Evolutionary conservation across 192 early-diverging fungal species (phyloP).

Genomic region (Gryganskiella cystojenkinii): DNA sequence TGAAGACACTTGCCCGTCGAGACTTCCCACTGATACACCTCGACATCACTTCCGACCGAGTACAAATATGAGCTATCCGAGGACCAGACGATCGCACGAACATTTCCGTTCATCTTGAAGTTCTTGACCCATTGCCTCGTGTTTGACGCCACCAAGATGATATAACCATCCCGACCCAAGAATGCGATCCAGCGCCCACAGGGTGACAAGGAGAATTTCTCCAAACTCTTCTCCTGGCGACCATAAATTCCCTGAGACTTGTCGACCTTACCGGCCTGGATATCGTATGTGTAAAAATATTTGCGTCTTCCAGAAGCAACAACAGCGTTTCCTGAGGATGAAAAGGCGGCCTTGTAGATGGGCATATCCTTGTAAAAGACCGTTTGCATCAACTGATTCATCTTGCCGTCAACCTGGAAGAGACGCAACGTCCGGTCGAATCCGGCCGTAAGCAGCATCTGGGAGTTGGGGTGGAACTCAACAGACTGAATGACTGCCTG

Average conservation of each 20-base stretch:
- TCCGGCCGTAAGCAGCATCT: slow-evolving; percentile 89
- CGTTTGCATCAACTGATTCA: slow-evolving; percentile 92
- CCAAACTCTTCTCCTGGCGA: slow-evolving; percentile 75
- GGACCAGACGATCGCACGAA: slow-evolving; percentile 79
- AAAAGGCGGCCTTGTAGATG: slow-evolving; percentile 81
- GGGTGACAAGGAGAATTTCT: slow-evolving; percentile 75
- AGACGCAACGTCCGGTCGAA: slow-evolving; percentile 89
- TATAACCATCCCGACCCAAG: slow-evolving; percentile 81
- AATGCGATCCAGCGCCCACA: slow-evolving; percentile 84
- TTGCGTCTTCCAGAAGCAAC: slow-evolving; percentile 82
- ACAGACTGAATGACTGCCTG: slow-evolving; percentile 76
- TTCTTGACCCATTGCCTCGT: slow-evolving; percentile 93
- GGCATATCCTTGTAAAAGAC: slow-evolving; percentile 92
- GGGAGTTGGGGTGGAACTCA: slow-evolving; percentile 90
- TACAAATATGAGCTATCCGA: slow-evolving; percentile 81
- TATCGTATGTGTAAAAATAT: slow-evolving; percentile 87
- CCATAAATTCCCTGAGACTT: slow-evolving; percentile 80
- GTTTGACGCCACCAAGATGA: slow-evolving; percentile 77
- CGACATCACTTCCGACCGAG: slow-evolving; percentile 83
- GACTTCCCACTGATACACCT: slow-evolving; percentile 93
- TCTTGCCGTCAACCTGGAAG: slow-evolving; percentile 91
- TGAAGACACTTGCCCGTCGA: slow-evolving; percentile 77
- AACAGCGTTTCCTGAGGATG: slow-evolving; percentile 77
- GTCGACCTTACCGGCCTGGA: slow-evolving; percentile 80
- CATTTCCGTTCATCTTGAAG: slow-evolving; percentile 91